phyloP scores from a whole-genome alignment of 352 stramenopile genomes.

The Pythium utonaiense region DNA sequence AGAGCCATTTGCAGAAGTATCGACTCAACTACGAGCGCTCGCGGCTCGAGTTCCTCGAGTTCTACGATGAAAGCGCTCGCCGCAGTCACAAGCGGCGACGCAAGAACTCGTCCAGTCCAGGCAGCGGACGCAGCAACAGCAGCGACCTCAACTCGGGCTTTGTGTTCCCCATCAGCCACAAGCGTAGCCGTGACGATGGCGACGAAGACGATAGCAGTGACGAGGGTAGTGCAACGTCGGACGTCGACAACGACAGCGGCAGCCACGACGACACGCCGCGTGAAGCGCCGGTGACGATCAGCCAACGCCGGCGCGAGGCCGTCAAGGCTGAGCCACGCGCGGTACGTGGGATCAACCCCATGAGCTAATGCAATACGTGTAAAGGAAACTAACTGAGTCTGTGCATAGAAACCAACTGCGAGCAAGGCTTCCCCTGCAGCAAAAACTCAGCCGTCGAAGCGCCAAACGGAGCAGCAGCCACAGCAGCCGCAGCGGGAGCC shows the following conservation, averaged over 20 bases:
- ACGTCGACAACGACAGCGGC: background rate
- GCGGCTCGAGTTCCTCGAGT: slow-evolving; percentile 76
- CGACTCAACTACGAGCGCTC: slow-evolving; percentile 85
- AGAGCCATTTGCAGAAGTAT: slow-evolving; percentile 88
- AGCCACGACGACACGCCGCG: background rate
- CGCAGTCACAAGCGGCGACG: slow-evolving; percentile 58
- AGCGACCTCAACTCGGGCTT: slow-evolving; percentile 67
- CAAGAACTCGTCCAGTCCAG: slow-evolving; percentile 5
- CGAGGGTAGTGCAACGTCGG: too few species aligned
- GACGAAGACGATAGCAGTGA: slow-evolving; percentile 17
- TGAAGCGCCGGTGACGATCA: slow-evolving; percentile 10
- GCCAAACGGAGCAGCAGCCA: background rate
- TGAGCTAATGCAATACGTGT: background rate
- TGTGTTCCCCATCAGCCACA: slow-evolving; percentile 64
- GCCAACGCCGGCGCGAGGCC: background rate
- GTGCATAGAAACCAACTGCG: background rate
- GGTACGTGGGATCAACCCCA: background rate
- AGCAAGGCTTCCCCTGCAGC: background rate
- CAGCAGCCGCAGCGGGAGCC: background rate
- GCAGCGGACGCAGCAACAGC: background rate
- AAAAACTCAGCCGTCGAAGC: background rate
- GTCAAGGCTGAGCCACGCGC: slow-evolving; percentile 4
- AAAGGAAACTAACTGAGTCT: background rate
- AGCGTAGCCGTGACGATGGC: slow-evolving; percentile 8
- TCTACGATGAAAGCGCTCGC: slow-evolving; percentile 73